Evolutionary conservation across 345 rosid genomes (phyloP).

Genomic region (Rhodamnia argentea): DNA sequence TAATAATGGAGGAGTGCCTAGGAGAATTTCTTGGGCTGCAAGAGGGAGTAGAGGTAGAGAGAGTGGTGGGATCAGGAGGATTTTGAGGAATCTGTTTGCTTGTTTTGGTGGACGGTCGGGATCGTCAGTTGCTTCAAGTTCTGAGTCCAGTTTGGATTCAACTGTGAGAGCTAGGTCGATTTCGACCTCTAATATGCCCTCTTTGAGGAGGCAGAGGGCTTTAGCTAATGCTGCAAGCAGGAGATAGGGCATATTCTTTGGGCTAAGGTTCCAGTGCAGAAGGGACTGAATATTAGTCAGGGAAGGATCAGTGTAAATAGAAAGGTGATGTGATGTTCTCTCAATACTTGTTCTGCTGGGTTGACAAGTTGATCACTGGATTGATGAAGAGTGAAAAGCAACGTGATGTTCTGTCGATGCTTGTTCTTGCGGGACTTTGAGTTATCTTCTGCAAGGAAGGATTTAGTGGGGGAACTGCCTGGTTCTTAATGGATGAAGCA

Average conservation of each 20-base stretch:
- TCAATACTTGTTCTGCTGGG: neutral
- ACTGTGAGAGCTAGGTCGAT: constrained; percentile 10
- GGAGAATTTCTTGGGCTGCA: constrained; percentile 69
- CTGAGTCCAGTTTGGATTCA: constrained; percentile 15
- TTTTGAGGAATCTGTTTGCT: constrained; percentile 31
- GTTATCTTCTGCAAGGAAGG: neutral
- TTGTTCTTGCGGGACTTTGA: neutral
- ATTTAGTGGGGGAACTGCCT: neutral
- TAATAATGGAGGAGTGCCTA: constrained; percentile 45
- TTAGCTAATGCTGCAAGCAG: constrained; percentile 10
- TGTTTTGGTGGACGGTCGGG: constrained; percentile 33
- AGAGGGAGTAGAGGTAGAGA: constrained; percentile 50
- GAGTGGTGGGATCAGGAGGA: constrained; percentile 38
- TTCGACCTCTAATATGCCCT: neutral
- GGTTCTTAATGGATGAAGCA: neutral
- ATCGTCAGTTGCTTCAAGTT: constrained; percentile 3
- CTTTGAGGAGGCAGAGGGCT: constrained; percentile 20
- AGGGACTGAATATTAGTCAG: neutral
- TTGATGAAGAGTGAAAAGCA: neutral
- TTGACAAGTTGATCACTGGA: neutral
- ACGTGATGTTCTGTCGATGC: neutral
- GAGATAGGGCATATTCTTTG: neutral
- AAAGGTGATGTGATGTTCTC: neutral
- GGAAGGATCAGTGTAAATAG: neutral
- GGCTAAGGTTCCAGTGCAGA: neutral